Evolutionary conservation across 768 basidiomycete genomes (phyloP), one percentile per base, ranked within the genome.

Genomic region (Leucosporidium creatinivorum): DNA sequence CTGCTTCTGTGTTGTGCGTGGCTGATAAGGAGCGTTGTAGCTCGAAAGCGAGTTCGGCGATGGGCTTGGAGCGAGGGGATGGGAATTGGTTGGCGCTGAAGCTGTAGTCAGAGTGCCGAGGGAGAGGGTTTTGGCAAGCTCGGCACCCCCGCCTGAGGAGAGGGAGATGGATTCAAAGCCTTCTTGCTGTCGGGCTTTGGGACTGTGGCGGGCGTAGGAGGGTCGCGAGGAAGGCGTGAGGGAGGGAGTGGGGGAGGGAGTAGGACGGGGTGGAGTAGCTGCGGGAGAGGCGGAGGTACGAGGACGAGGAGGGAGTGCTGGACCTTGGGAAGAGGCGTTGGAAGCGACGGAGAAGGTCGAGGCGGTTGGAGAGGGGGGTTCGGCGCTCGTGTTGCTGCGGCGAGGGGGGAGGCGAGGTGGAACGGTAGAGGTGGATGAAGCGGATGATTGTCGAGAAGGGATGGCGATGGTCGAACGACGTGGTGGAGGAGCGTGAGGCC

Each of bases 331-430:
- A 44, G 39, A 44, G 13, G 39, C 39, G 39, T 44, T 44, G 39
- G 39, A 44, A 15, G 39, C 39, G 39, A 44, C 15, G 39, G 52
- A 36, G 52, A 18, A 50, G 44, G 65, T 61, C 39, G 28, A 63
- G 36, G n/a, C 23, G 13, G 28, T 9, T 3, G 48, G 15, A 4
- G 59, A 13, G 18, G 65, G 33, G 44, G 31, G 50, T 18, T 52
- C 44, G 59, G 60, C 59, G 23, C 58, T 49, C 1, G 61, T 67
- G 5, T 56, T 25, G 12, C 61, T 51, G 3, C 61, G 56, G 9
- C 66, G 61, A 31, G 66, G 66, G 4, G 66, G 66, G 33, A 67
- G 50, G 15, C 48, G 36, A 2, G 62, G 62, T 4, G 65, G 58
- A 60, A 19, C 18, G 52, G 8, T 31, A 17, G 59, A 21, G 39